Percentiles rank a stretch among this genome's conserved stretches.
phyloP scores from a whole-genome alignment of 352 stramenopile genomes.

The Globisporangium acanthophoron region DNA sequence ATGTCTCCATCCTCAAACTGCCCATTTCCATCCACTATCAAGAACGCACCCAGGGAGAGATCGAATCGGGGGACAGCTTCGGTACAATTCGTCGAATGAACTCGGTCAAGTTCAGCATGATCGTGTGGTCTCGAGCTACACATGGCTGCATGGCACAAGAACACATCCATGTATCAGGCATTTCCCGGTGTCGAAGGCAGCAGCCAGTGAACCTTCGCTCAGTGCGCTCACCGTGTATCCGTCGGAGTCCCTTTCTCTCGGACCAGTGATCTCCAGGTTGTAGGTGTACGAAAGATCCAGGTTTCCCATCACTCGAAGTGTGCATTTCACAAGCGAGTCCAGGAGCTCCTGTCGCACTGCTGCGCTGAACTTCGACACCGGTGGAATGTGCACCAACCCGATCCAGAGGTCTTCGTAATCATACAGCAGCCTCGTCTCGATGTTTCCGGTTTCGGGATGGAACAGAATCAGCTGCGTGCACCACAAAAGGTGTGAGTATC shows the following conservation, averaged over 20 bases:
- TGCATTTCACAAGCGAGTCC: constrained; percentile 42
- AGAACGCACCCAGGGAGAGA: constrained; percentile 46
- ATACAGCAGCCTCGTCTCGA: constrained; percentile 69
- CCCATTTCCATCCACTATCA: background rate
- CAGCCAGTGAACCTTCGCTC: background rate
- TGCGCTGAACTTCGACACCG: constrained; percentile 6
- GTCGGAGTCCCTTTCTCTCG: constrained; percentile 22
- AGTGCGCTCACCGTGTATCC: constrained; percentile 48
- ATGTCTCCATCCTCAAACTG: background rate
- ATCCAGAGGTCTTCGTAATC: constrained; percentile 76
- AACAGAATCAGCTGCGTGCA: constrained; percentile 42
- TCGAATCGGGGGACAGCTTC: constrained; percentile 16
- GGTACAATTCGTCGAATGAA: constrained; percentile 56
- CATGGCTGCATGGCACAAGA: constrained; percentile 30
- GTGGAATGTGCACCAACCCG: constrained; percentile 5
- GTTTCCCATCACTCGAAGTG: constrained; percentile 38
- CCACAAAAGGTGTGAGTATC: background rate
- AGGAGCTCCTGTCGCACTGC: constrained; percentile 33
- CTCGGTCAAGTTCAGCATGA: constrained; percentile 76
- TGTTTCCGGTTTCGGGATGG: constrained; percentile 67
- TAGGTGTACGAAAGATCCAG: constrained; percentile 72
- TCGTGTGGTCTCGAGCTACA: constrained; percentile 68
- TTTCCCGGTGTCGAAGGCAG: background rate
- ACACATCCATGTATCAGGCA: background rate
- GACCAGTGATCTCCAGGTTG: constrained; percentile 37